phyloP scores from a whole-genome alignment of 2,329 filamentous ascomycete species.

The Pseudogymnoascus sp. region DNA sequence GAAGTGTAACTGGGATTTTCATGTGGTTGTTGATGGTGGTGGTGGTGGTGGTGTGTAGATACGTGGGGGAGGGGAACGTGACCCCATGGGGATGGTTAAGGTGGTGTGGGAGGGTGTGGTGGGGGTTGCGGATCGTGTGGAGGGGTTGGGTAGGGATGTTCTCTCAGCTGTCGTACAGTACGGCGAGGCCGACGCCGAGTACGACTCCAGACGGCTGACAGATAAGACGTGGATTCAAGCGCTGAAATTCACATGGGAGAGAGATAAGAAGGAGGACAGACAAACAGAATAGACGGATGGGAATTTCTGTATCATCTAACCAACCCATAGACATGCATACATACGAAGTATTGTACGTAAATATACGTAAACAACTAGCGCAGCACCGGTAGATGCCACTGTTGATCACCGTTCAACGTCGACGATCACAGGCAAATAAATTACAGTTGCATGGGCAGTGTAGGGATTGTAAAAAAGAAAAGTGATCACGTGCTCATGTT shows the following conservation, averaged over 20 bases:
- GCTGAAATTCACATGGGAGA: not conserved
- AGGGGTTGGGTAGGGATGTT: not conserved
- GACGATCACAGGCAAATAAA: not conserved
- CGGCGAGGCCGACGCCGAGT: not conserved
- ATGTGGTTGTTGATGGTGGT: not conserved
- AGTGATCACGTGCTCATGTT: not conserved
- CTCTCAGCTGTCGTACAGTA: not conserved
- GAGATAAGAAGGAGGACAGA: not conserved
- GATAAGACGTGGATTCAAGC: not conserved
- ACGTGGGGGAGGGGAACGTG: not conserved
- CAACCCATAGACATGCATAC: not conserved
- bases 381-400: not conserved
- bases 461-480: not conserved
- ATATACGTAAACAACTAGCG: not conserved
- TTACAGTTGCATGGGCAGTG: not conserved
- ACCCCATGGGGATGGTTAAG: not conserved
- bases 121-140: not conserved
- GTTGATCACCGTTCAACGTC: not conserved
- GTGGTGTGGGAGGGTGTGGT: not conserved
- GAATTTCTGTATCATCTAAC: not conserved
- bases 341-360: not conserved
- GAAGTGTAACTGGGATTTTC: slow-evolving; percentile 8
- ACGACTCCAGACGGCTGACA: not conserved
- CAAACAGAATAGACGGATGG: not conserved
- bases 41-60: not conserved